Percentiles rank a stretch among this genome's conserved stretches.
phyloP scores from a whole-genome alignment of 768 basidiomycete species.

The Rhizopogon vinicolor region DNA sequence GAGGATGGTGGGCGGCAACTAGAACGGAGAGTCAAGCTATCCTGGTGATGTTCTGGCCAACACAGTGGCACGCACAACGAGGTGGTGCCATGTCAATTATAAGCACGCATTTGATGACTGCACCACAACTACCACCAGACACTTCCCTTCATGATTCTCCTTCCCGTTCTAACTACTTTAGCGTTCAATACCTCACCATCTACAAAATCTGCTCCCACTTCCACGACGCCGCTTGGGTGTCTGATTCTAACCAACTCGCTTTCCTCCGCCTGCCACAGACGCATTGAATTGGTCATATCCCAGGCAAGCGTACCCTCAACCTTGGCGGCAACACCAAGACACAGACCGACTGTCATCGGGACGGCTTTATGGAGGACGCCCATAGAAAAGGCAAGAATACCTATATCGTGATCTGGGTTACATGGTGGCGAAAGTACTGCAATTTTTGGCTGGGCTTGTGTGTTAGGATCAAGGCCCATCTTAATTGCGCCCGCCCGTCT shows the following conservation, averaged over 20 bases:
- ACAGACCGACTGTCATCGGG: constrained; percentile 69
- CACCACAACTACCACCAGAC: constrained; percentile 54
- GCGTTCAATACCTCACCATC: constrained; percentile 51
- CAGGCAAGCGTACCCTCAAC: constrained; percentile 51
- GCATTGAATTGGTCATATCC: constrained; percentile 28
- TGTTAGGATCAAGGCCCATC: constrained; percentile 62
- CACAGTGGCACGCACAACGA: no score
- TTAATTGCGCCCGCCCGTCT: constrained; percentile 48
- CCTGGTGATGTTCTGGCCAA: no score
- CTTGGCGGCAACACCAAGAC: constrained; percentile 60
- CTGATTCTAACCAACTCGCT: constrained; percentile 42
- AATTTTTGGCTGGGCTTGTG: constrained; percentile 70
- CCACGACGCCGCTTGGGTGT: constrained; percentile 65
- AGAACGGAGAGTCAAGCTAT: no score
- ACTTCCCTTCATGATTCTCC: constrained; percentile 64
- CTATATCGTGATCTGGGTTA: constrained; percentile 29
- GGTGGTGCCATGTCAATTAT: no score
- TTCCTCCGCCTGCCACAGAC: constrained; percentile 19
- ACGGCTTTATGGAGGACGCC: constrained; percentile 67
- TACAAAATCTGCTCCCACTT: constrained; percentile 56
- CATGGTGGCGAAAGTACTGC: constrained; percentile 44
- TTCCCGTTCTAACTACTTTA: constrained; percentile 63
- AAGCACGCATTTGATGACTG: neutral
- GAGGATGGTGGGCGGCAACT: no score
- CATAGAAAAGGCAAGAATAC: constrained; percentile 63